Base-by-base conservation (phyloP, 805 yeast genomes). In the Barnettozyma californica region DNA sequence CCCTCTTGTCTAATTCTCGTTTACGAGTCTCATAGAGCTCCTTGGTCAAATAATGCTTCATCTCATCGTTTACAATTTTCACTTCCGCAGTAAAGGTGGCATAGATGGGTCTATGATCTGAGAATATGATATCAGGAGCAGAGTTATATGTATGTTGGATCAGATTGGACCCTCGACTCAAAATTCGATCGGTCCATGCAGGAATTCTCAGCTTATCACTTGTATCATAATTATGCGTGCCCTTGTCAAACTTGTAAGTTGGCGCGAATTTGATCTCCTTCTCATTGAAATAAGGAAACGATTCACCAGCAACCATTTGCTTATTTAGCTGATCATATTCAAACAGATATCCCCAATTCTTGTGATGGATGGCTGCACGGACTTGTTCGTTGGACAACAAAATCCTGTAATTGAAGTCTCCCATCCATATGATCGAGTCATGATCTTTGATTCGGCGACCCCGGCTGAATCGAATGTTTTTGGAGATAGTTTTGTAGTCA, bases 131-230 rank as follows among this genome's bases (percentile, higher is more conserved):
- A 21, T 74, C 71, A 19, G 73, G 77, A 9, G 74, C 78, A 44
- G 84, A 72, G 13, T 79, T 75, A 63, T 92, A 94, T 8, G 69
- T 66, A 1, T 75, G 53, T 52, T 86, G 92, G 41, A 68, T 72
- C 48, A 91, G 63, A 10, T 76, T 71, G n/a, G 69, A 68, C 14
- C 86, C 82, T 23, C 85, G 70, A 59, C 81, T 83, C 43, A 91
- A 66, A 29, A 92, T 82, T 49, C 99, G 70, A 68, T 94, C 99
- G 3, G 98, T 91, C 99, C 99, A 94, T 0, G 99, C 95, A 1
- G 99, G 99, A 11, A 87, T 82, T 53, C 99, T 78, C 65, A 82
- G 83, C 66, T 94, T 94, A 59, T 92, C 98, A 37, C 95, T 83
- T 0, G 95, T 78, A 64, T 94, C 99, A 63, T 91, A 94, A 2